These are phyloP conservation scores for Botrytis hyacinthi DNA, from an alignment of 2,329 filamentous ascomycete species.

Conservation along the genomic window DNA sequence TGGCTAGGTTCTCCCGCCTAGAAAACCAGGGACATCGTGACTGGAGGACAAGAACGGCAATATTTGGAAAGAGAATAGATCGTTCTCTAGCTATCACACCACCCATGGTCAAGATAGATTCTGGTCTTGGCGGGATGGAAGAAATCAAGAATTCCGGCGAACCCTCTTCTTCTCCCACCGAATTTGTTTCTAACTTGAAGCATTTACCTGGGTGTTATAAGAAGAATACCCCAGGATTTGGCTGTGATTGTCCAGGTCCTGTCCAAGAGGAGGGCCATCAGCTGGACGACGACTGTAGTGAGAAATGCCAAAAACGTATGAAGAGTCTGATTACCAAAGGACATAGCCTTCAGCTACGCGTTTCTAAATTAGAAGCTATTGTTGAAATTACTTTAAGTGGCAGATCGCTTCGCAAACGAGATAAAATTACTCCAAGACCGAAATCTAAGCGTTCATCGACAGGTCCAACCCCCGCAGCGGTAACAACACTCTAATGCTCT, in stretches of 20 bases:
- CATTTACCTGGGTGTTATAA: background rate
- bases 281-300: too few species aligned
- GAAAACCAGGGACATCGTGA: background rate
- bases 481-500: background rate
- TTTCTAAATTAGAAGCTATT: background rate
- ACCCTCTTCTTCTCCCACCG: background rate
- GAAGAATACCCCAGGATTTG: background rate
- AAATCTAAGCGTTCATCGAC: background rate
- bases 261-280: background rate
- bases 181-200: background rate
- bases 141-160: too few species aligned
- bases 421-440: background rate
- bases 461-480: background rate
- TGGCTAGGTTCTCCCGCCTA: background rate
- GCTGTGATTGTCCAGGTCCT: background rate
- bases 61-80: constrained; percentile 1
- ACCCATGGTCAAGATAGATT: background rate
- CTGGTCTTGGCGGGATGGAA: background rate
- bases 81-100: background rate
- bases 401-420: background rate
- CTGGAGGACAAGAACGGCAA: too few species aligned
- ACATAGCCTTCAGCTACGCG: too few species aligned
- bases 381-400: background rate
- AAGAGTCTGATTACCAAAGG: background rate
- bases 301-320: background rate